Evolutionary conservation across 345 rosid genomes (phyloP), one percentile per base, ranked within the genome.

Genomic region (Brassica juncea): DNA sequence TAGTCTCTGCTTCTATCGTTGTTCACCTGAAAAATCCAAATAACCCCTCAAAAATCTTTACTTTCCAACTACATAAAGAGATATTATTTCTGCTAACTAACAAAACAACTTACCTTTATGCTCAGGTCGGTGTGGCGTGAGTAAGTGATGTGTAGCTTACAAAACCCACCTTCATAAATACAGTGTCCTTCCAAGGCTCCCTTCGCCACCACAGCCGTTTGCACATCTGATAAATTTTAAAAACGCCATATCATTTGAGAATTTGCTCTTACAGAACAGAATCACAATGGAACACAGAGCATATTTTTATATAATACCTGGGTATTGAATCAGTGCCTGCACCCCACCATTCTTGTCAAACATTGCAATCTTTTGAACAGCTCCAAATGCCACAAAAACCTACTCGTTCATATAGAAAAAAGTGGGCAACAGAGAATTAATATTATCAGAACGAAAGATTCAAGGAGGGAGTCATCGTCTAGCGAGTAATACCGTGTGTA

Each of bases 361-460:
- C 99, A 96, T 96, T 14, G 99, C 99, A 80, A 96, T 93, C 88
- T 96, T 96, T 82, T 93, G 98, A 44, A 93, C 95, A 64, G 92
- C 88, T 21, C 99, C 98, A 85, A 90, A 96, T 47, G 99, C 88
- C 77, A 89, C 88, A 80, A 96, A 96, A 68, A 96, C 98, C 99
- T 96, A 63, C 34, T 72, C 77, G 44, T 49, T 8, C 1, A 27
- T 8, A 0, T 11, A 2, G 1, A 35, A 15, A 15, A 21, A 23
- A 5, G n/a, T 1, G 30, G 12, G 55, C 27, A 25, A 16, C 4
- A 28, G 54, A 35, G 12, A 74, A 47, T 66, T 12, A 49, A 71
- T 58, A 61, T 32, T 0, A 67, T 30, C 28, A 60, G 30, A 68
- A 63, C 54, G 49, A 64, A n/a, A 25, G 57, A 31, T 19, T 32